Percentiles rank a stretch among this genome's conserved stretches.
These are phyloP conservation scores for Mucor piriformis DNA, from an alignment of 371 early-diverging fungal species.

Conservation along the genomic window DNA sequence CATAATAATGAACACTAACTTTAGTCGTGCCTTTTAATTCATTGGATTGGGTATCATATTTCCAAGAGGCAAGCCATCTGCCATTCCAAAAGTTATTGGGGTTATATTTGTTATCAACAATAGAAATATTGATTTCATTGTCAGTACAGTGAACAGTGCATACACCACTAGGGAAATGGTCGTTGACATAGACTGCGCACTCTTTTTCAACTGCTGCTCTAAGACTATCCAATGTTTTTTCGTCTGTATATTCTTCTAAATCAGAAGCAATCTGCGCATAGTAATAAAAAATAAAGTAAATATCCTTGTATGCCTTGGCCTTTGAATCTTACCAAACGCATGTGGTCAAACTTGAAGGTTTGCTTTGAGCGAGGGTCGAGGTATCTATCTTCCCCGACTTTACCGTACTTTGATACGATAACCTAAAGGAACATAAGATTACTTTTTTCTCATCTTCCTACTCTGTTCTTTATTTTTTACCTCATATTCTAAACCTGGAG, in stretches of 20 bases:
- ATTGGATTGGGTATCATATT: conserved; percentile 55
- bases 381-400: conserved; percentile 65
- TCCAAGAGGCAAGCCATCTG: conserved; percentile 88
- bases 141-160: conserved; percentile 64
- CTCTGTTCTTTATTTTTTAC: conserved; percentile 38
- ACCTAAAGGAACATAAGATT: conserved; percentile 46
- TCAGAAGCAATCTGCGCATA: conserved; percentile 62
- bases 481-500: conserved; percentile 66
- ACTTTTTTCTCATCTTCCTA: background rate
- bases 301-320: background rate
- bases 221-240: conserved; percentile 54
- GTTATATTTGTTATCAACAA: conserved; percentile 90
- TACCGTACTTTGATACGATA: conserved; percentile 76
- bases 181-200: conserved; percentile 61
- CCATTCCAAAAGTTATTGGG: conserved; percentile 96
- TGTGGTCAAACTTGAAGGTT: conserved; percentile 74
- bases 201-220: conserved; percentile 67
- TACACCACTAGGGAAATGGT: conserved; percentile 82
- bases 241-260: conserved; percentile 55
- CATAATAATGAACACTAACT: conserved; percentile 94
- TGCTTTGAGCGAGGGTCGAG: conserved; percentile 74
- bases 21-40: conserved; percentile 72
- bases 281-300: background rate
- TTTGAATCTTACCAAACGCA: conserved; percentile 58
- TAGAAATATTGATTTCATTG: conserved; percentile 62